Evolutionary conservation across 148 eudicot genomes (phyloP).

Genomic region (Vaccinium darrowii): DNA sequence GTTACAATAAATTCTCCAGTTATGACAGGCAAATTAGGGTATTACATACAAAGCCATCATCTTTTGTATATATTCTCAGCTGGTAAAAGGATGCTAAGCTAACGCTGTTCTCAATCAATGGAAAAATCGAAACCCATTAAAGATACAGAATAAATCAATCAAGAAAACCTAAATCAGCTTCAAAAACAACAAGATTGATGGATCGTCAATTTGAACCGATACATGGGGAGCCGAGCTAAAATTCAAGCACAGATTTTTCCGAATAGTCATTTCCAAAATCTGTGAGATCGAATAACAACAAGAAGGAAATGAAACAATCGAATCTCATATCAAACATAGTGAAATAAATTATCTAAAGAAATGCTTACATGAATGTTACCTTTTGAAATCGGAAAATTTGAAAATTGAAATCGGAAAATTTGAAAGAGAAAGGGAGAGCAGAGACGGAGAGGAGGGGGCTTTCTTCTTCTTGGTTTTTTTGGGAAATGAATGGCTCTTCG

Average conservation of each 20-base stretch:
- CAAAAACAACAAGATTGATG: not conserved
- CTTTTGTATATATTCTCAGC: not conserved
- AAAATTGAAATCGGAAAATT: not conserved
- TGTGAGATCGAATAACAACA: not conserved
- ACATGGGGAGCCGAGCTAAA: constrained; percentile 1
- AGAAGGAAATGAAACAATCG: not conserved
- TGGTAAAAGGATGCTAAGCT: not conserved
- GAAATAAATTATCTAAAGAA: not conserved
- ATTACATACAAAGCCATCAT: not conserved
- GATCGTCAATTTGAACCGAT: constrained; percentile 9
- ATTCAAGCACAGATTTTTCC: not conserved
- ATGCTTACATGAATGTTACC: not conserved
- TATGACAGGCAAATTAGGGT: not conserved
- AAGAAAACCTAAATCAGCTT: constrained; percentile 2
- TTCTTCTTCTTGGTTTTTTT: not conserved
- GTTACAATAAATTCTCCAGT: too few relatives aligned
- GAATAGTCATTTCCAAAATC: not conserved
- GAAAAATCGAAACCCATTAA: not conserved
- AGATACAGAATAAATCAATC: not conserved
- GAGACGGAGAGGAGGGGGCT: not conserved
- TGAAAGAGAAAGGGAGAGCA: not conserved
- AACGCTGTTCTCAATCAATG: not conserved
- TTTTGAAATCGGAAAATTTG: constrained; percentile 2
- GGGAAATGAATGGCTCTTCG: constrained; percentile 7
- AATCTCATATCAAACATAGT: not conserved